These are phyloP conservation scores for Amanita muscaria DNA, from an alignment of 768 basidiomycete genomes.

Conservation along the genomic window DNA sequence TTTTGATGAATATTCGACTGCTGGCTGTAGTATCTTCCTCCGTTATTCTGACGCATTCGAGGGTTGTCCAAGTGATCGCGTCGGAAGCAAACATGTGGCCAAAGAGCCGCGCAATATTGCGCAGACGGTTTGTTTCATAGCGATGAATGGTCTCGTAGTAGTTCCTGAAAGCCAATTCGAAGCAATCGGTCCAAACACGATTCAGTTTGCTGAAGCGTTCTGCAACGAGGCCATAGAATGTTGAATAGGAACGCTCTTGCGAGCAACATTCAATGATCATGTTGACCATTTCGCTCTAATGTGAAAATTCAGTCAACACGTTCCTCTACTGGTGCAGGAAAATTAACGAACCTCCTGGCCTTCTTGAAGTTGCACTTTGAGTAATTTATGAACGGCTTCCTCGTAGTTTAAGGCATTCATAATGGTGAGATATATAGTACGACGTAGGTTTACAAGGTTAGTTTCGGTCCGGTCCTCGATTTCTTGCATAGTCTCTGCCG, in stretches of 20 bases:
- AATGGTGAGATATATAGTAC: slow-evolving; percentile 93
- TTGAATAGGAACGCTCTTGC: slow-evolving; percentile 95
- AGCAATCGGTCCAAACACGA: slow-evolving; percentile 85
- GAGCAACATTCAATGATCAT: slow-evolving; percentile 99
- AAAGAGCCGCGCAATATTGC: slow-evolving; percentile 96
- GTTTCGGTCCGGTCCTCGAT: slow-evolving; percentile 95
- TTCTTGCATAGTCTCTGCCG: slow-evolving; percentile 71
- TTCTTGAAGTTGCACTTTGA: slow-evolving; percentile 86
- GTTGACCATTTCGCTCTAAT: slow-evolving; percentile 90
- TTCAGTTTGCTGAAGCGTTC: slow-evolving; percentile 97
- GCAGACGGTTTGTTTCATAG: slow-evolving; percentile 95
- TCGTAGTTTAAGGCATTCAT: slow-evolving; percentile 99
- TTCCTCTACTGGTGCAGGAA: background rate
- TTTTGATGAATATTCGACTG: slow-evolving; percentile 95
- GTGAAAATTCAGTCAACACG: background rate
- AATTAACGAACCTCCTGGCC: slow-evolving; percentile 75
- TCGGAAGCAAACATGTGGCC: slow-evolving; percentile 86
- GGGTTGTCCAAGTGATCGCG: slow-evolving; percentile 79
- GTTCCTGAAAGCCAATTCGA: slow-evolving; percentile 78
- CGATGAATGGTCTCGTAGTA: slow-evolving; percentile 97
- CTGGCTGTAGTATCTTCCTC: slow-evolving; percentile 97
- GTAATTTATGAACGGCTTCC: slow-evolving; percentile 96
- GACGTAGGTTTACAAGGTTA: slow-evolving; percentile 89
- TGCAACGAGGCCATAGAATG: slow-evolving; percentile 93
- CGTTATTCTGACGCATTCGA: slow-evolving; percentile 84